These are phyloP conservation scores for Saxophila tyrrhenica DNA, from an alignment of 495 filamentous ascomycete genomes.

Conservation along the genomic window DNA sequence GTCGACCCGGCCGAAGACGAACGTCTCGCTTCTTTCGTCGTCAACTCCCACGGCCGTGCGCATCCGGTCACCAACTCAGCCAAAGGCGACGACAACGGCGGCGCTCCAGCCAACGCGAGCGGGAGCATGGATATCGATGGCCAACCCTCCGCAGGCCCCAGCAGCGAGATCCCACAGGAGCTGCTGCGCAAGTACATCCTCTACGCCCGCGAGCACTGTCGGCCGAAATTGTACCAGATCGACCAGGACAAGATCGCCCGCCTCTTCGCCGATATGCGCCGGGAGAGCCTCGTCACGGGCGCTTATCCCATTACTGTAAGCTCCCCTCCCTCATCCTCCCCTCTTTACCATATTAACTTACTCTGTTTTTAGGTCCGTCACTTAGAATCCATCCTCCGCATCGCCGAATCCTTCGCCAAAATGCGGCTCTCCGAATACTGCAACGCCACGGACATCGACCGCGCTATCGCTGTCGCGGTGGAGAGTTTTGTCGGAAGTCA, in stretches of 20 bases:
- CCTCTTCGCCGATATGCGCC: slow-evolving; percentile 90
- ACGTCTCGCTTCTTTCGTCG: slow-evolving; percentile 86
- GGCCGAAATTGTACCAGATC: slow-evolving; percentile 92
- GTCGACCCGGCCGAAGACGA: slow-evolving; percentile 97
- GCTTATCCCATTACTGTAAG: slow-evolving; percentile 96
- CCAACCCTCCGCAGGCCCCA: slow-evolving; percentile 39
- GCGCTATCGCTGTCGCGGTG: slow-evolving; percentile 92
- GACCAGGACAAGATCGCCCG: slow-evolving; percentile 94
- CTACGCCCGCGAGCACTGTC: slow-evolving; percentile 82
- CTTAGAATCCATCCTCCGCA: slow-evolving; percentile 93
- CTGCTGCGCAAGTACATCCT: slow-evolving; percentile 94
- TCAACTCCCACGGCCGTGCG: slow-evolving; percentile 80
- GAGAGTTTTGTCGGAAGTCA: slow-evolving; percentile 93
- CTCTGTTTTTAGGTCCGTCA: slow-evolving; percentile 64
- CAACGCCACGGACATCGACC: slow-evolving; percentile 78
- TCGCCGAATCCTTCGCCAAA: slow-evolving; percentile 81
- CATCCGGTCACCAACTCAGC: slow-evolving; percentile 52
- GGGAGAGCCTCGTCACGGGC: slow-evolving; percentile 83
- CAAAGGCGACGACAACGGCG: slow-evolving; percentile 23
- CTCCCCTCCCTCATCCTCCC: not conserved
- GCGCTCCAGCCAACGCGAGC: slow-evolving; percentile 32
- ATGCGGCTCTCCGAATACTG: slow-evolving; percentile 95
- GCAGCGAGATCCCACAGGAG: slow-evolving; percentile 80
- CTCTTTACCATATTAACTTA: not conserved
- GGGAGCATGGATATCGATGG: slow-evolving; percentile 54